Evolutionary conservation across 805 yeast species (phyloP).

Genomic region (Candida loeiensis): DNA sequence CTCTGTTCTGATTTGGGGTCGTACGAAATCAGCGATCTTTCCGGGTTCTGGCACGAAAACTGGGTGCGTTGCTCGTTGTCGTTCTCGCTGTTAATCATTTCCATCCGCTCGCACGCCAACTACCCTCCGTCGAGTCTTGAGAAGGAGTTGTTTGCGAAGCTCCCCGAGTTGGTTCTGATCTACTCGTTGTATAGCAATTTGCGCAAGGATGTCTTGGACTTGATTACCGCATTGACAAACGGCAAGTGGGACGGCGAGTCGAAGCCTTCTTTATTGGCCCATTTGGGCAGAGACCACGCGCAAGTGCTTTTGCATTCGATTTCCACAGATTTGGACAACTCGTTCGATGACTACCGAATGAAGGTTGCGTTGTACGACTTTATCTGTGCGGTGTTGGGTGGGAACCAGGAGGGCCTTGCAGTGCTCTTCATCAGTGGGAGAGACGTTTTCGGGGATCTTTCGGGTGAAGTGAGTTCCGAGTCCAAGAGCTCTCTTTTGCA

Average conservation of each 20-base stretch:
- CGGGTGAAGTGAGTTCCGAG: conserved; percentile 14
- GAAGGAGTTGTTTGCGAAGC: conserved; percentile 48
- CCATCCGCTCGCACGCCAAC: conserved; percentile 50
- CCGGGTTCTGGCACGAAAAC: conserved; percentile 45
- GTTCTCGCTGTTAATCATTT: conserved; percentile 54
- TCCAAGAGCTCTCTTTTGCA: conserved; percentile 45
- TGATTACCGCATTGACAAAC: conserved; percentile 55
- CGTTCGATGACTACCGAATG: conserved; percentile 50
- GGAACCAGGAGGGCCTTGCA: conserved; percentile 75
- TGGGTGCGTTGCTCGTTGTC: conserved; percentile 52
- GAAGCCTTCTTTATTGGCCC: conserved; percentile 81
- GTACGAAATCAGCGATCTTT: conserved; percentile 40
- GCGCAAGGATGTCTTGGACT: conserved; percentile 49
- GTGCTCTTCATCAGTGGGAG: conserved; percentile 63
- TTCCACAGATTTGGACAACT: conserved; percentile 55
- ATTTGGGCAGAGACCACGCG: conserved; percentile 66
- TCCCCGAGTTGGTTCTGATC: conserved; percentile 55
- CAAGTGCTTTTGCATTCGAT: conserved; percentile 57
- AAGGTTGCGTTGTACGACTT: conserved; percentile 59
- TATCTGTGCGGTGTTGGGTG: conserved; percentile 63
- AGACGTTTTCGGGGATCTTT: conserved; percentile 41
- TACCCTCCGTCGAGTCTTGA: conserved; percentile 65
- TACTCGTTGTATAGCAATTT: conserved; percentile 50
- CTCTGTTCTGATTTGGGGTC: conserved; percentile 34
- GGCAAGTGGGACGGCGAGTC: conserved; percentile 49